Base-by-base conservation (phyloP, 345 rosid species). In the Hevea brasiliensis region DNA sequence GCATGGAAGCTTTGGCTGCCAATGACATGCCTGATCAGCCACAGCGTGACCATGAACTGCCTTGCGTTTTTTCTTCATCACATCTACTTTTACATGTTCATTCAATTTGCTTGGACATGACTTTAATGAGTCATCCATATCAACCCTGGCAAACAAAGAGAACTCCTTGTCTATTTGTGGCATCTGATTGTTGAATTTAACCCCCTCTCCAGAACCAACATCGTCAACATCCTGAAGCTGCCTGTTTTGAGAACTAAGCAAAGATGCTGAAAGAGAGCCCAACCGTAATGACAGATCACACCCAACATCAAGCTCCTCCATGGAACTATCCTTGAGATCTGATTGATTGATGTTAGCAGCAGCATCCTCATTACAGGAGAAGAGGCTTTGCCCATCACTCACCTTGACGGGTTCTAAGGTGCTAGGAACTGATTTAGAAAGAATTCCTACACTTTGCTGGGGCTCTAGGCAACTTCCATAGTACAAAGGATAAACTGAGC, bases 201-300 rank as follows among this genome's bases (percentile, higher is more conserved):
- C 58, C 66, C 74, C 82, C 74, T 81, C 82, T 3, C 47, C 81
- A 53, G 80, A 70, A 70, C 63, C 66, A 29, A 74, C 45, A 20
- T 74, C 74, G 37, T 78, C 80, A 63, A 62, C 75, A 48, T 50
- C 74, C 40, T 72, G 61, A 23, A 3, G 63, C 45, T 67, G 72
- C 26, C n/a, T 44, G 21, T 64, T 77, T 35, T 65, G 68, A 37
- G 40, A 70, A 71, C 58, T 59, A 1, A 37, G 64, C 66, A 68
- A 53, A 40, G 83, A 65, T 29, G 79, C 66, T 12, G 84, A 70
- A 29, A 77, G 77, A 78, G 92, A 90, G 45, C 98, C 98, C 84
- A 93, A 76, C 66, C 95, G 78, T 41, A 93, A 72, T 2, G 98
- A 89, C 7, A 93, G 85, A 80, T 93, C 98, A 75, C 96, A 89